Evolutionary conservation across 2,329 filamentous ascomycete species (phyloP).

Genomic region (Coleophoma cylindrospora): DNA sequence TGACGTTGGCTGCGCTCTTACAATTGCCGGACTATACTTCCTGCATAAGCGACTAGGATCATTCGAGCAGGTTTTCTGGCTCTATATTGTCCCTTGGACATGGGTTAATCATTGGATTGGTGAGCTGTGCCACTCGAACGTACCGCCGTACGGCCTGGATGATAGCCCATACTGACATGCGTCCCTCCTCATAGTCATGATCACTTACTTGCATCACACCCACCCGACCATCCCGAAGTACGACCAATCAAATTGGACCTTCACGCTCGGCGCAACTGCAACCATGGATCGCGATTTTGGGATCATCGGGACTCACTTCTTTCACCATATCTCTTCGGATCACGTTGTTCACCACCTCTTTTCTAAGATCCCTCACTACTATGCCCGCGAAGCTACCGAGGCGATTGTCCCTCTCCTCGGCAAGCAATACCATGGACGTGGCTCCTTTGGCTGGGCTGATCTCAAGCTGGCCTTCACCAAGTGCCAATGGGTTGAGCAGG

Average conservation of each 20-base stretch:
- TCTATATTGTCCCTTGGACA: constrained; percentile 84
- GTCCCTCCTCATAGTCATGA: constrained; percentile 59
- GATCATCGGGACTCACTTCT: constrained; percentile 80
- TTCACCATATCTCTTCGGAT: constrained; percentile 94
- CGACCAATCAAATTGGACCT: constrained; percentile 78
- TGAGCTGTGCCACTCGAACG: constrained; percentile 41
- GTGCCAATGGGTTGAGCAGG: background rate
- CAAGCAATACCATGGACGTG: constrained; percentile 16
- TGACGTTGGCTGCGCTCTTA: constrained; percentile 68
- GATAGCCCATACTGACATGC: background rate
- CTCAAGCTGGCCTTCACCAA: background rate
- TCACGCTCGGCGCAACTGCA: constrained; percentile 82
- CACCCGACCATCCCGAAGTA: constrained; percentile 91
- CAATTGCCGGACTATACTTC: constrained; percentile 62
- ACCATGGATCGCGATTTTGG: constrained; percentile 96
- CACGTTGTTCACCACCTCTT: constrained; percentile 97
- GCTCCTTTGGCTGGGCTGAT: background rate
- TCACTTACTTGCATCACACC: constrained; percentile 94
- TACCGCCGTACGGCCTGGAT: background rate
- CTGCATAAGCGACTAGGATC: constrained; percentile 54
- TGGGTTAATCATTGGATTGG: constrained; percentile 98
- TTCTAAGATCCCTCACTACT: constrained; percentile 89
- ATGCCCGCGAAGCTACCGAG: constrained; percentile 86
- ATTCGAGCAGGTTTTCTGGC: constrained; percentile 79
- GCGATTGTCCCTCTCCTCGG: constrained; percentile 61